These are phyloP conservation scores for Xylaria longipes DNA, from an alignment of 495 filamentous ascomycete genomes.

Conservation along the genomic window DNA sequence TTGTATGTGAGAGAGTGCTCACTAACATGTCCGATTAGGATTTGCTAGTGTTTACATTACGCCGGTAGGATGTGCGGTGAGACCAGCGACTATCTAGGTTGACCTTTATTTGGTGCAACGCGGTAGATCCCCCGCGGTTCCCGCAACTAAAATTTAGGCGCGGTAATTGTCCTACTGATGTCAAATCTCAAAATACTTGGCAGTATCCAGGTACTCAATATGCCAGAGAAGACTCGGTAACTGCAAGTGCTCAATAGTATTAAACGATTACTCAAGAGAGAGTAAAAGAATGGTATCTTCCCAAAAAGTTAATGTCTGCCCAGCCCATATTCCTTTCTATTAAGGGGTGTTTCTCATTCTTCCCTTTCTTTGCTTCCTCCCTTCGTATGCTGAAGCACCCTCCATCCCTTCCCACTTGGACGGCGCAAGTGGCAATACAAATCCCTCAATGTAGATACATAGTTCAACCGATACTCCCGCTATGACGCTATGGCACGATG, in stretches of 20 bases:
- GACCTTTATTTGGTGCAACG: neutral
- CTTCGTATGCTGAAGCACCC: neutral
- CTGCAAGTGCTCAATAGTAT: conserved; percentile 16
- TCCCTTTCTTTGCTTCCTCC: neutral
- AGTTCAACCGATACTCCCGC: conserved; percentile 14
- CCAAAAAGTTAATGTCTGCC: neutral
- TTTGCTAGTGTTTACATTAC: neutral
- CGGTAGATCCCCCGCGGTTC: neutral
- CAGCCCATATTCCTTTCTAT: neutral
- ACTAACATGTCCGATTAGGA: neutral
- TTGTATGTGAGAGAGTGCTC: neutral
- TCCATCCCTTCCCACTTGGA: neutral
- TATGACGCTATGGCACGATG: conserved; percentile 14
- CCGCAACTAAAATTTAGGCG: neutral
- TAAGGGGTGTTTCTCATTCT: neutral
- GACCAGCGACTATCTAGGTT: no score
- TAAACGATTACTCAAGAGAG: conserved; percentile 20
- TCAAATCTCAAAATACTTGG: neutral
- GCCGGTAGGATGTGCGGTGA: neutral
- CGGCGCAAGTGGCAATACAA: neutral
- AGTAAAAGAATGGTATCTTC: conserved; percentile 23
- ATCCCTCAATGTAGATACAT: conserved; percentile 6
- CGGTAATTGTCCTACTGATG: neutral
- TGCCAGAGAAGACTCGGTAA: neutral
- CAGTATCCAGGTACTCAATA: neutral